Base-by-base conservation (phyloP, 768 basidiomycete genomes). In the Sarcodon aspratus region DNA sequence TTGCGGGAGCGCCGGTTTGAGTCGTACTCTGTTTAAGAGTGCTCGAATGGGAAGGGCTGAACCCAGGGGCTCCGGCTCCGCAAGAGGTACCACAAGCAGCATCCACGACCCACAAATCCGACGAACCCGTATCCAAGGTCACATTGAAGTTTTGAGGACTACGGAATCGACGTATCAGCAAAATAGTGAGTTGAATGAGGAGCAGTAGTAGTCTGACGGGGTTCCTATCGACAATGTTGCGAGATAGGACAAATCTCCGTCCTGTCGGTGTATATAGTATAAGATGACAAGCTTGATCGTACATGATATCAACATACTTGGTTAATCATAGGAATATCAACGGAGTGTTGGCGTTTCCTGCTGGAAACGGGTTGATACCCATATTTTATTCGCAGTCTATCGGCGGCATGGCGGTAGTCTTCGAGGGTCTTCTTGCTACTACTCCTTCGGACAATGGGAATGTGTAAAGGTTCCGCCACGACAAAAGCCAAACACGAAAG, bases 101-200 rank as follows among this genome's bases (percentile, higher is more conserved):
- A 12, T 72, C 70, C 0, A 83, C 81, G 7, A 99, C 73, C 94
- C 93, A 99, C 5, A 97, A 69, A 64, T 97, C 95, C 17, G 80
- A 80, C 0, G 85, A 90, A 11, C 92, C 92, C 0, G 95, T 97
- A 63, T 97, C 95, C 33, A 97, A 76, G 48, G 96, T 79, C 48
- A 96, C 71, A 48, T 80, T 71, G 59, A 96, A 84, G 3, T 66
- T 36, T 62, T 92, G 89, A 0, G 80, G 62, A 10, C 81, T 84
- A 52, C 27, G 1, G 27, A 37, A 50, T 36, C 34, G 12, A 9
- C 27, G 5, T 17, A 27, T 42, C 27, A 13, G 40, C 10, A 34
- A 47, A 57, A 6, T 54, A 55, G 55, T 43, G 57, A 50, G n/a
- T 57, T 50, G 7, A 50, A 15, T 57, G 50, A 7, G 21, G 21